A percentile compares a stretch with the other conserved stretches of the same genome.
These are phyloP conservation scores for Penicillium waksmanii DNA, from an alignment of 495 filamentous ascomycete species.

Conservation along the genomic window DNA sequence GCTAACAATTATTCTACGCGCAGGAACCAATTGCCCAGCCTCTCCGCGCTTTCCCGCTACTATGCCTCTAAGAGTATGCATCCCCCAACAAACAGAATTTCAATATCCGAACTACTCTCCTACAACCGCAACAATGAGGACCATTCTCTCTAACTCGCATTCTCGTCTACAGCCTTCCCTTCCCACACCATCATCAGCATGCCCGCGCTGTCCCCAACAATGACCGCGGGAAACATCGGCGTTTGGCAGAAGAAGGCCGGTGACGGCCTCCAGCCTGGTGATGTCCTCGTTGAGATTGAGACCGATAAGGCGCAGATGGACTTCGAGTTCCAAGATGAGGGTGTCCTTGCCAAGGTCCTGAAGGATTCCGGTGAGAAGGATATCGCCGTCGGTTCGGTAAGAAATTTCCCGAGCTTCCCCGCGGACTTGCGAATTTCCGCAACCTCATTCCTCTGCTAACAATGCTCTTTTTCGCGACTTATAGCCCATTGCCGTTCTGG, in stretches of 20 bases:
- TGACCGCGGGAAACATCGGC: conserved; percentile 96
- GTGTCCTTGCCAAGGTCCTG: conserved; percentile 91
- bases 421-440: conserved; percentile 13
- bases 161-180: conserved; percentile 67
- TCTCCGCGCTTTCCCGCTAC: conserved; percentile 67
- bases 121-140: neutral
- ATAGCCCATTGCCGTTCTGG: conserved; percentile 93
- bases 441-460: conserved; percentile 1
- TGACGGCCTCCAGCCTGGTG: conserved; percentile 84
- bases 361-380: conserved; percentile 95
- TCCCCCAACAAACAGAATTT: conserved; percentile 13
- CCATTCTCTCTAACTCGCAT: neutral
- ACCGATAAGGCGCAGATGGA: conserved; percentile 99
- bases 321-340: conserved; percentile 99
- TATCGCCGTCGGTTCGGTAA: conserved; percentile 90
- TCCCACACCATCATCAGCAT: conserved; percentile 94
- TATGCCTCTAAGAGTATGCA: conserved; percentile 78
- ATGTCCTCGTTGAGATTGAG: conserved; percentile 99
- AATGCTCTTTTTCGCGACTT: neutral
- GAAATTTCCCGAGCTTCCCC: conserved; percentile 42
- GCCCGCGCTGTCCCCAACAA: conserved; percentile 97
- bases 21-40: conserved; percentile 54
- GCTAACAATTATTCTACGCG: conserved; percentile 26
- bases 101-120: conserved; percentile 3
- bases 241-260: conserved; percentile 97